These are phyloP conservation scores for Prunus mira DNA, from an alignment of 306 rosid species.

Conservation along the genomic window DNA sequence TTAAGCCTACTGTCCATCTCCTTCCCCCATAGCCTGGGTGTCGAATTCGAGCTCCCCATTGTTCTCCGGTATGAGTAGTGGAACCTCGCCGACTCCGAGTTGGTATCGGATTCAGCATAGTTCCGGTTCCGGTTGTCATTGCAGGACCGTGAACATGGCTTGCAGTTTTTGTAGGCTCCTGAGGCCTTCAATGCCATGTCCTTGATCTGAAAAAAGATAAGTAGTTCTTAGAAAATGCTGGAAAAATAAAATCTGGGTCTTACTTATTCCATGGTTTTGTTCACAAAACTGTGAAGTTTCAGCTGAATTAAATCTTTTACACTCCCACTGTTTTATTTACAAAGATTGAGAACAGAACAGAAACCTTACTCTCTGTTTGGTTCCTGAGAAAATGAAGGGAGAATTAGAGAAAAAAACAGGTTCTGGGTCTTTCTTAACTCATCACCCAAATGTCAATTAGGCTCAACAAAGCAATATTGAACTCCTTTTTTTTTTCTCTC, in stretches of 20 bases:
- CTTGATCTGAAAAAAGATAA: conserved; percentile 63
- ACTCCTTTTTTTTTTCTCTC: not conserved
- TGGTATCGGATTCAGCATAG: conserved; percentile 68
- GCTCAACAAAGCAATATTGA: not conserved
- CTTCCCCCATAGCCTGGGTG: conserved; percentile 86
- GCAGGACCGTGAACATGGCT: conserved; percentile 85
- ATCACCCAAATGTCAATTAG: not conserved
- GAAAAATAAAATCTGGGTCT: not conserved
- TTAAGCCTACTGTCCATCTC: conserved; percentile 77
- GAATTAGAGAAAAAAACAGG: not conserved
- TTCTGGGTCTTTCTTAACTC: not conserved
- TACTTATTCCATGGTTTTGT: not conserved
- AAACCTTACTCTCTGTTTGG: conserved; percentile 2
- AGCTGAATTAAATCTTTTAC: not conserved
- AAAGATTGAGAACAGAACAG: not conserved
- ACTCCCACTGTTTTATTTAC: not conserved
- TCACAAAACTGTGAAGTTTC: not conserved
- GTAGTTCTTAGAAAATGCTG: not conserved
- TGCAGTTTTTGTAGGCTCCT: conserved; percentile 89
- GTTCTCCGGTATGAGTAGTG: conserved; percentile 66
- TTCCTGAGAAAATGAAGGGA: not conserved
- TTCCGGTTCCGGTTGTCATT: conserved; percentile 41
- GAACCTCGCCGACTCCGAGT: conserved; percentile 81
- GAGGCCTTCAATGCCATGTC: conserved; percentile 97
- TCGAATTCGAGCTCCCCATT: conserved; percentile 74